These are phyloP conservation scores for Fusarium nygamai DNA, from an alignment of 2,329 filamentous ascomycete species.

Conservation along the genomic window DNA sequence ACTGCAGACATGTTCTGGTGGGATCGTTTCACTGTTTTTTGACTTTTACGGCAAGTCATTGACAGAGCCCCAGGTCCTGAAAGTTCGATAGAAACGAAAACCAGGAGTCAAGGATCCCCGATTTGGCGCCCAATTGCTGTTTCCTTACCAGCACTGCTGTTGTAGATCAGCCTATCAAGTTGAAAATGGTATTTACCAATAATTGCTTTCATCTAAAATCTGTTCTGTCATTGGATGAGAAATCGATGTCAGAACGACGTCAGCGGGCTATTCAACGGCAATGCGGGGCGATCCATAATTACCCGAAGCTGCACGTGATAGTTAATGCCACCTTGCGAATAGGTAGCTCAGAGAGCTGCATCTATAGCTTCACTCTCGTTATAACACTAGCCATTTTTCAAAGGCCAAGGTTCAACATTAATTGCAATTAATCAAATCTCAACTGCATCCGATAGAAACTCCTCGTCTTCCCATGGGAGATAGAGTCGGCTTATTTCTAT, in stretches of 20 bases:
- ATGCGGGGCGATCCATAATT: slow-evolving; percentile 16
- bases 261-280: not conserved
- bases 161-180: not conserved
- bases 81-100: not conserved
- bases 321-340: slow-evolving; percentile 34
- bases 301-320: slow-evolving; percentile 32
- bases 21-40: not conserved
- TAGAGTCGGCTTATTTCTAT: not conserved
- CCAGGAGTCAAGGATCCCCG: no score
- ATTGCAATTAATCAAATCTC: not conserved
- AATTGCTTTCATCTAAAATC: not conserved
- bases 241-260: not conserved
- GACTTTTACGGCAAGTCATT: not conserved
- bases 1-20: not conserved
- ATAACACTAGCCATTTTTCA: not conserved
- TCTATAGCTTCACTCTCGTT: slow-evolving; percentile 3
- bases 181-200: not conserved
- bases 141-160: not conserved
- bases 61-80: not conserved
- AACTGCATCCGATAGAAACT: not conserved
- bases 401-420: not conserved
- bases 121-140: not conserved
- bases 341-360: slow-evolving; percentile 23
- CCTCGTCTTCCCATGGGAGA: not conserved
- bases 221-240: not conserved